Conservation (phyloP, 75 land plant genomes). For the Sequoia sempervirens region DNA sequence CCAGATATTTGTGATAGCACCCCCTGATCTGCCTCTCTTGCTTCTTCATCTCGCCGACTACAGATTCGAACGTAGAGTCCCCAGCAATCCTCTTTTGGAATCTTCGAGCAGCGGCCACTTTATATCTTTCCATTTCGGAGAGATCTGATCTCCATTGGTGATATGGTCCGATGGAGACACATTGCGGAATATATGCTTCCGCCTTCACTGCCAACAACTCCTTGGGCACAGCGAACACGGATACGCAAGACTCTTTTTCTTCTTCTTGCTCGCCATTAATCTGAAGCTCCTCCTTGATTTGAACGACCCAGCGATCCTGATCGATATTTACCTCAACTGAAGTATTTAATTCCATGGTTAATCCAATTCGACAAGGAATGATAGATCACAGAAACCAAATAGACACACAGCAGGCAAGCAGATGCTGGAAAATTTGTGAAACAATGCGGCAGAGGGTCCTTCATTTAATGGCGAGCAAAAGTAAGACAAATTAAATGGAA, state of each 20-base stretch:
- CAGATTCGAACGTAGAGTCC: background rate
- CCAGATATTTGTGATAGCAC: background rate
- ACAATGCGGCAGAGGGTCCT: no score
- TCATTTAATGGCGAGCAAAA: no score
- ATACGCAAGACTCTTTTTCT: background rate
- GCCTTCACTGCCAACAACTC: conserved; percentile 17
- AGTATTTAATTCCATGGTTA: background rate
- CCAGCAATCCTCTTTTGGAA: conserved; percentile 3
- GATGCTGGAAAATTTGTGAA: background rate
- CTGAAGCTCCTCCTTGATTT: no score
- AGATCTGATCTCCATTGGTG: conserved; percentile 7
- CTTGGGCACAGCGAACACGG: conserved; percentile 36
- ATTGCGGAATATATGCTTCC: conserved; percentile 36
- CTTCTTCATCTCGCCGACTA: background rate
- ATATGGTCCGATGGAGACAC: conserved; percentile 30
- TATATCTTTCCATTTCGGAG: conserved; percentile 46
- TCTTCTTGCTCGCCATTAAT: background rate
- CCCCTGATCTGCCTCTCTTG: background rate
- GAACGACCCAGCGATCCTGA: background rate
- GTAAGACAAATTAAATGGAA: no score
- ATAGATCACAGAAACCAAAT: background rate
- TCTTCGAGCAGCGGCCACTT: conserved; percentile 22
- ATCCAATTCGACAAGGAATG: background rate
- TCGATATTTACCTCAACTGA: background rate
- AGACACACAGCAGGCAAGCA: background rate